phyloP scores from a whole-genome alignment of 305 asterid genomes.

The Fraxinus ornus region DNA sequence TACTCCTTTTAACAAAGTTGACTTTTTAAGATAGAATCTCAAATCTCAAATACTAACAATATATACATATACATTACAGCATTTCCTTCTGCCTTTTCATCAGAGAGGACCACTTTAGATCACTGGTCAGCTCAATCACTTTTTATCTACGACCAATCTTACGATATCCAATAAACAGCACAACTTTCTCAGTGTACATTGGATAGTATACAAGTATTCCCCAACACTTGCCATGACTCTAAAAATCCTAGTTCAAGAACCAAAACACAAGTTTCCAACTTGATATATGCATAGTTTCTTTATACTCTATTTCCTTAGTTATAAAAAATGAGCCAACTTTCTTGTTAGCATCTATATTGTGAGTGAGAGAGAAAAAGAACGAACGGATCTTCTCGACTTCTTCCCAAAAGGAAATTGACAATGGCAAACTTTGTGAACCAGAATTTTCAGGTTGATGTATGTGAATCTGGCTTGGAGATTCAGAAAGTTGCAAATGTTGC shows the following conservation, averaged over 20 bases:
- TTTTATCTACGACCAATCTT: not conserved
- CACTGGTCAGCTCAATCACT: not conserved
- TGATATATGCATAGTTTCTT: not conserved
- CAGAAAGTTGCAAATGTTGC: conserved; percentile 36
- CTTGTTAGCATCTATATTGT: not conserved
- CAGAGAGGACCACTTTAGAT: not conserved
- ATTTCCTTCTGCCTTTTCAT: not conserved
- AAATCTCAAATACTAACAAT: too few relatives aligned
- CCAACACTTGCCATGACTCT: not conserved
- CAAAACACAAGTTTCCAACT: not conserved
- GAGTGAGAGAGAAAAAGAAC: not conserved
- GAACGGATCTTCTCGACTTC: not conserved
- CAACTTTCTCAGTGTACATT: not conserved
- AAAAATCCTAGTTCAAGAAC: not conserved
- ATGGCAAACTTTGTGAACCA: conserved; percentile 38
- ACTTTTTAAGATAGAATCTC: too few relatives aligned
- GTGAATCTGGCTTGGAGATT: conserved; percentile 43
- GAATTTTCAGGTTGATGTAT: conserved; percentile 27
- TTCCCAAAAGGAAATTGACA: not conserved
- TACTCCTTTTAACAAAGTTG: too few relatives aligned
- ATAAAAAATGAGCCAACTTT: not conserved
- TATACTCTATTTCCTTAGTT: not conserved
- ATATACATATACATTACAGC: not conserved
- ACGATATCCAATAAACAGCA: not conserved
- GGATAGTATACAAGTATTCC: not conserved